Percentiles rank a stretch among this genome's conserved stretches.
Evolutionary conservation across 2,329 filamentous ascomycete species (phyloP).

Genomic region (Aspergillus unguis): DNA sequence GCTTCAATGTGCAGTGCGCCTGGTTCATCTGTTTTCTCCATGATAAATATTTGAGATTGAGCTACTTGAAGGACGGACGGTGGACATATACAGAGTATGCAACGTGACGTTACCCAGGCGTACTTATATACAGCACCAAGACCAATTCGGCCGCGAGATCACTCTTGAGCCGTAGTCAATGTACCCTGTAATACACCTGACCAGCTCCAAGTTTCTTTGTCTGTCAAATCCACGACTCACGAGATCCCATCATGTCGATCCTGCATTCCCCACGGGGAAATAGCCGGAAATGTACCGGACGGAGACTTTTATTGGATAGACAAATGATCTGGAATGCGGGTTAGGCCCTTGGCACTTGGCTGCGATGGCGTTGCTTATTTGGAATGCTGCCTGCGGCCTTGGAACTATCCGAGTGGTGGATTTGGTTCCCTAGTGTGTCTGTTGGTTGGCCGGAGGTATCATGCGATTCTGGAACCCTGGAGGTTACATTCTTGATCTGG

Average conservation of each 20-base stretch:
- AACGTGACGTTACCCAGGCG: too few species aligned
- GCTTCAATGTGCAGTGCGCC: neutral
- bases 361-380: too few species aligned
- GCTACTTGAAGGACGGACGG: neutral
- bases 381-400: too few species aligned
- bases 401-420: too few species aligned
- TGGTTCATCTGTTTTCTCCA: conserved; percentile 1
- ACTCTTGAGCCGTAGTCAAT: neutral
- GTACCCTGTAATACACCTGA: neutral
- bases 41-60: neutral
- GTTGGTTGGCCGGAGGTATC: too few species aligned
- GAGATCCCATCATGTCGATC: neutral
- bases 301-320: too few species aligned
- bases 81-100: too few species aligned
- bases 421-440: too few species aligned
- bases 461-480: too few species aligned
- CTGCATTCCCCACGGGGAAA: neutral
- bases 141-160: neutral
- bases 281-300: neutral
- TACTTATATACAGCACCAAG: neutral
- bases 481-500: too few species aligned
- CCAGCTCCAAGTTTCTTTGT: neutral
- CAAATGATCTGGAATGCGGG: too few species aligned
- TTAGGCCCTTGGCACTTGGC: too few species aligned
- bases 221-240: neutral